Evolutionary conservation across 805 yeast genomes (phyloP).

Genomic region (Pichia heedii): DNA sequence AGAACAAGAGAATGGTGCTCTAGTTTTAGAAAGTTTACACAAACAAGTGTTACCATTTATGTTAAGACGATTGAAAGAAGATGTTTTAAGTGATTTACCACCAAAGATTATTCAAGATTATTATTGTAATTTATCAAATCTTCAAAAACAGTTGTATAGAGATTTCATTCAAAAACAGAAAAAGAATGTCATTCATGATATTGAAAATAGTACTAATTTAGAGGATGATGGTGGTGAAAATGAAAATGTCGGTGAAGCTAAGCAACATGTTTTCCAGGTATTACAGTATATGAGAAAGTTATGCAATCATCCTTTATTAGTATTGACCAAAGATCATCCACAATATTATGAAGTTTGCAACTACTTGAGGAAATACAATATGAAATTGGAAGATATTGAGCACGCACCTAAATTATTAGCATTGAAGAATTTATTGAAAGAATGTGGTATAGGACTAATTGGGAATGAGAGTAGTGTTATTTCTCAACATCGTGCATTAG

Average conservation of each 20-base stretch:
- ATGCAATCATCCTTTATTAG: slow-evolving; percentile 94
- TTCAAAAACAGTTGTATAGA: slow-evolving; percentile 79
- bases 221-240: slow-evolving; percentile 6
- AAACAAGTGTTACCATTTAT: slow-evolving; percentile 95
- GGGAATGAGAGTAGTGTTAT: slow-evolving; percentile 44
- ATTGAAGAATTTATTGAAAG: slow-evolving; percentile 66
- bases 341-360: slow-evolving; percentile 59
- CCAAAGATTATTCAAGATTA: slow-evolving; percentile 98
- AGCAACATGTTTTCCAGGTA: slow-evolving; percentile 95
- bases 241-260: slow-evolving; percentile 34
- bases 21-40: slow-evolving; percentile 91
- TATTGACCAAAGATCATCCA: slow-evolving; percentile 75
- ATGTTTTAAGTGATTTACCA: slow-evolving; percentile 90
- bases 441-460: slow-evolving; percentile 78
- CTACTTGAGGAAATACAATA: slow-evolving; percentile 48
- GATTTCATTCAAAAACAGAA: slow-evolving; percentile 87
- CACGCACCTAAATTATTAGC: slow-evolving; percentile 91
- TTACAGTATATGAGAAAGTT: slow-evolving; percentile 94
- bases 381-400: slow-evolving; percentile 58
- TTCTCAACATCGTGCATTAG: slow-evolving; percentile 89
- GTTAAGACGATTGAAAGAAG: slow-evolving; percentile 92
- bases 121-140: slow-evolving; percentile 88
- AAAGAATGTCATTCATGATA: slow-evolving; percentile 55
- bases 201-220: slow-evolving; percentile 29
- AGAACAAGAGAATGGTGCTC: slow-evolving; percentile 95